These are phyloP conservation scores for Hermanozyma aechmeae DNA, from an alignment of 805 yeast species.

Conservation along the genomic window DNA sequence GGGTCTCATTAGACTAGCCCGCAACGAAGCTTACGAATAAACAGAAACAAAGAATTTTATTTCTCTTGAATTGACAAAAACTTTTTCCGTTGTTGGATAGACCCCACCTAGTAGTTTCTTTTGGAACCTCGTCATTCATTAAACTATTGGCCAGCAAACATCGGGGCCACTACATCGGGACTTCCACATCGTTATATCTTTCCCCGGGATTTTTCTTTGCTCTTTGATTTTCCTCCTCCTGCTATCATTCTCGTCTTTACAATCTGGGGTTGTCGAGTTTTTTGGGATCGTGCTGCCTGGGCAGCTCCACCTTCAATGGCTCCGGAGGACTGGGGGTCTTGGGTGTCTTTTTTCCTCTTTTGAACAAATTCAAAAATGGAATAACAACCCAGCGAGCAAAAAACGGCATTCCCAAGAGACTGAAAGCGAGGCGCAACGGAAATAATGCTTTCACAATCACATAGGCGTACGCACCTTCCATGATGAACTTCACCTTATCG, in stretches of 20 bases:
- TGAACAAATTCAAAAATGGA: constrained; percentile 28
- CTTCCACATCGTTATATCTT: too few relatives aligned
- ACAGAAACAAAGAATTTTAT: not conserved
- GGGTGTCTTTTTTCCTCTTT: constrained; percentile 2
- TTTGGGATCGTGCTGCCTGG: too few relatives aligned
- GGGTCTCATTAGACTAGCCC: constrained; percentile 28
- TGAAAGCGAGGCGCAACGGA: constrained; percentile 44
- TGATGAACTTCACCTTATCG: constrained; percentile 44
- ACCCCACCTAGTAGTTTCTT: constrained; percentile 2
- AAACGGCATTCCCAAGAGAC: constrained; percentile 47
- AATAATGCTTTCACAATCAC: constrained; percentile 53
- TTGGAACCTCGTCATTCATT: not conserved
- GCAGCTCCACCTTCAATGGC: too few relatives aligned
- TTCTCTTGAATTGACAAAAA: not conserved
- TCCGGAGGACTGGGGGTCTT: not conserved
- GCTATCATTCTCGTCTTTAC: constrained; percentile 5
- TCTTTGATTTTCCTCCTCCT: not conserved
- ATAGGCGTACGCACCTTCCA: constrained; percentile 72
- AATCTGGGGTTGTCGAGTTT: constrained; percentile 27
- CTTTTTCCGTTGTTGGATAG: constrained; percentile 2
- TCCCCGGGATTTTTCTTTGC: not conserved
- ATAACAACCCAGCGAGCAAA: constrained; percentile 43
- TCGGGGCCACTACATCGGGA: too few relatives aligned
- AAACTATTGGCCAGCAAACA: too few relatives aligned
- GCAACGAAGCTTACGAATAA: constrained; percentile 4